Percentiles rank a stretch among this genome's conserved stretches.
Conservation (phyloP, 345 rosid species). For the Excoecaria cochinchinensis region DNA sequence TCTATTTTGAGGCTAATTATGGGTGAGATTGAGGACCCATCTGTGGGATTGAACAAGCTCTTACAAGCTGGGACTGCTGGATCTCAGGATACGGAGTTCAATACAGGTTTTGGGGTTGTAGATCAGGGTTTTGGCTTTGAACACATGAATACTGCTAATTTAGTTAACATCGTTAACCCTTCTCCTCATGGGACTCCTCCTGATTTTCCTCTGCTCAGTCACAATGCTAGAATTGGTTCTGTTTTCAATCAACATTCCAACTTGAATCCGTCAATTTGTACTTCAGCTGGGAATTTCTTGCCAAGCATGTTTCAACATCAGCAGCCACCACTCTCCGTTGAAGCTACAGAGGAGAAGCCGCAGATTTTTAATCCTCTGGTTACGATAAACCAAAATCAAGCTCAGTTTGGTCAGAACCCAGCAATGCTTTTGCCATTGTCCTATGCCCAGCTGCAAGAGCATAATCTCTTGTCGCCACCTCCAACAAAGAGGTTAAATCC, state of each 20-base stretch:
- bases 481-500: conserved; percentile 40
- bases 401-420: conserved; percentile 46
- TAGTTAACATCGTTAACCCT: conserved; percentile 30
- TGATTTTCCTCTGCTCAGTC: conserved; percentile 32
- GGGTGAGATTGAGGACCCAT: conserved; percentile 68
- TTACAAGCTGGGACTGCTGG: conserved; percentile 42
- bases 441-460: conserved; percentile 42
- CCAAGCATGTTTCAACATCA: conserved; percentile 31
- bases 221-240: conserved; percentile 28
- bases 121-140: conserved; percentile 65
- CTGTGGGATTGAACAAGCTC: conserved; percentile 53
- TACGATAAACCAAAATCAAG: conserved; percentile 50
- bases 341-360: conserved; percentile 44
- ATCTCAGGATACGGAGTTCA: conserved; percentile 40
- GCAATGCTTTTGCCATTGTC: conserved; percentile 46
- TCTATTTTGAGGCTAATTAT: conserved; percentile 65
- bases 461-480: conserved; percentile 46
- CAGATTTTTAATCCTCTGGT: conserved; percentile 47
- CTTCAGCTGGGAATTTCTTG: conserved; percentile 21
- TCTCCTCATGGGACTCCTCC: conserved; percentile 25
- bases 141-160: conserved; percentile 13
- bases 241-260: conserved; percentile 19
- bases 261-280: conserved; percentile 15
- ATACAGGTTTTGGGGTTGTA: conserved; percentile 55
- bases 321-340: conserved; percentile 18